phyloP scores from a whole-genome alignment of 2,329 filamentous ascomycete species.

The Penicillium sp. region DNA sequence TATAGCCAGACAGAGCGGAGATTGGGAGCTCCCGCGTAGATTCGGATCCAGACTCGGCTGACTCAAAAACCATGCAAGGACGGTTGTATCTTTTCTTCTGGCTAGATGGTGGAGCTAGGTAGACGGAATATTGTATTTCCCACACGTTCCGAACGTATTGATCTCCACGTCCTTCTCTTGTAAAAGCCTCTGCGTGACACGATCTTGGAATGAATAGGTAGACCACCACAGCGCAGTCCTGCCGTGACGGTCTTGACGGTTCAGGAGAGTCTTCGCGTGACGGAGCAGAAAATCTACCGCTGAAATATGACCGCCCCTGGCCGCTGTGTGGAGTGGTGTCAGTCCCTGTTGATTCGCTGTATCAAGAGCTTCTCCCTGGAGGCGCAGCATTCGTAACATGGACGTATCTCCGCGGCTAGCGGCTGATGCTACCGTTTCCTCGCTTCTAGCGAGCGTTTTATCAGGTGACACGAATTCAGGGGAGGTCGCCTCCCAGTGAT shows the following conservation, averaged over 20 bases:
- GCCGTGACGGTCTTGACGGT: not conserved
- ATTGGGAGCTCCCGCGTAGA: not conserved
- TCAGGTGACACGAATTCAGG: not conserved
- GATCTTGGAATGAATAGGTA: not conserved
- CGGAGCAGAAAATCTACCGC: not conserved
- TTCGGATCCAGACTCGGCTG: not conserved
- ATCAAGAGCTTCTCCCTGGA: not conserved
- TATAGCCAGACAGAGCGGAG: not conserved
- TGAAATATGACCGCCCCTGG: not conserved
- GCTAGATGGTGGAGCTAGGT: not conserved
- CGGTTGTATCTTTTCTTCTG: not conserved
- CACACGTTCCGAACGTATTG: not conserved
- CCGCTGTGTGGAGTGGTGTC: not conserved
- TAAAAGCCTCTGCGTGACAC: not conserved
- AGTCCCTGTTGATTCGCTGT: not conserved
- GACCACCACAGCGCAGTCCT: not conserved
- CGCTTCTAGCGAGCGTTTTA: not conserved
- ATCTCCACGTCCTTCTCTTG: not conserved
- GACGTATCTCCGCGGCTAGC: not conserved
- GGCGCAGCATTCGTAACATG: not conserved
- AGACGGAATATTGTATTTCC: not conserved
- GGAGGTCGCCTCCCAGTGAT: not conserved
- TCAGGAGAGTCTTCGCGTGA: not conserved
- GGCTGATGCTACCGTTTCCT: not conserved
- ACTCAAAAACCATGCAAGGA: not conserved